Evolutionary conservation across 495 filamentous ascomycete species (phyloP).

Genomic region (Cercophora newfieldiana): DNA sequence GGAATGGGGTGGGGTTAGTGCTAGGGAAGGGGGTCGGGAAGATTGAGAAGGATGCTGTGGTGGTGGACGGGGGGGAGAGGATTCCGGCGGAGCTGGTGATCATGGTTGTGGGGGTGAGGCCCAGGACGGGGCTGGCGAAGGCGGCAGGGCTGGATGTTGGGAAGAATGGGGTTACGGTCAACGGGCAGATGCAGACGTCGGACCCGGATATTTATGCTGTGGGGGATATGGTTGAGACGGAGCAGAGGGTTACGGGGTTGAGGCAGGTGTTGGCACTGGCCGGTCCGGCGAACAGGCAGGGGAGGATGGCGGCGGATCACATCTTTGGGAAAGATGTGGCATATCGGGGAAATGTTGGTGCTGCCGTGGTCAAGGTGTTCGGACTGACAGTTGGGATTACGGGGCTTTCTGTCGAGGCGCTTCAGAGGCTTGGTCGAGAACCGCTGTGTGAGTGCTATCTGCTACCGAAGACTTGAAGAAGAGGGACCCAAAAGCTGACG

Average conservation of each 20-base stretch:
- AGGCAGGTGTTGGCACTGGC: constrained; percentile 27
- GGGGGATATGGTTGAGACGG: constrained; percentile 38
- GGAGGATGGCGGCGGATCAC: constrained; percentile 34
- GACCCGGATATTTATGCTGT: constrained; percentile 39
- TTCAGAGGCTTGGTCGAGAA: constrained; percentile 14
- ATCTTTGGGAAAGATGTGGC: constrained; percentile 25
- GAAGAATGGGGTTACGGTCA: constrained; percentile 28
- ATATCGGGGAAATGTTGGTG: constrained; percentile 34
- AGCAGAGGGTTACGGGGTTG: constrained; percentile 20
- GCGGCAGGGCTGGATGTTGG: constrained; percentile 27
- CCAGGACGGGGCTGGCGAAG: constrained; percentile 25
- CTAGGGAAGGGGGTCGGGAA: constrained; percentile 18
- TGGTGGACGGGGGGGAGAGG: not conserved
- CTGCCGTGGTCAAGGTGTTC: constrained; percentile 32
- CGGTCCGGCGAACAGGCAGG: constrained; percentile 39
- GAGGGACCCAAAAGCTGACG: too few relatives aligned
- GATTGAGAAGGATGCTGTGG: not conserved
- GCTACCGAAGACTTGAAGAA: too few relatives aligned
- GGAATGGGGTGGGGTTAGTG: constrained; percentile 25
- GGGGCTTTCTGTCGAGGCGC: constrained; percentile 21
- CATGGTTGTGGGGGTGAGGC: constrained; percentile 26
- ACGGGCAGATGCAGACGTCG: constrained; percentile 33
- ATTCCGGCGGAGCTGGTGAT: constrained; percentile 28
- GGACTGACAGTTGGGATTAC: constrained; percentile 26
- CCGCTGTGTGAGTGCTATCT: too few relatives aligned